Base-by-base conservation (phyloP, 2,329 filamentous ascomycete species). In the Talaromyces sp. region DNA sequence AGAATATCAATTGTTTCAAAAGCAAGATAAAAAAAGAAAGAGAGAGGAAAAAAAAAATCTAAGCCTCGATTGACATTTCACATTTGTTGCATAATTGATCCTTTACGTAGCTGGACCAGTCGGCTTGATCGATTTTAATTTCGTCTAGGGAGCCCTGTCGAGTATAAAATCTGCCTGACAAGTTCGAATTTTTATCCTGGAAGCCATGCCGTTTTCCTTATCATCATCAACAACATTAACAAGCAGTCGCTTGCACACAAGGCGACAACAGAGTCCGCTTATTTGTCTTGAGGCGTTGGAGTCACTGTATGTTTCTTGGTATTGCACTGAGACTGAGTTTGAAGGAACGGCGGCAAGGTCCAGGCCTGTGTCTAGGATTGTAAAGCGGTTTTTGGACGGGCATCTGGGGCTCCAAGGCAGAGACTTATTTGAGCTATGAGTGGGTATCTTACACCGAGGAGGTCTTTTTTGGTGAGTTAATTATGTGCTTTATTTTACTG, bases 401-500 rank as follows among this genome's bases (percentile, higher is more conserved):
- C 4, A 35, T 35, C 12, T 35, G 12, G 32, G 17, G 14, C n/a
- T 17, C n/a, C 17, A 8, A 9, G 35, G 12, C 3, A 38, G 35
- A 38, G 35, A 8, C 14, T 38, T 6, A 9, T n/a, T n/a, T n/a
- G 35, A 38, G 9, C 17, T n/a, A 38, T 38, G 17, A 48, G 31
- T 24, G 54, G 58, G 8, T 53, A 51, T 43, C 46, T 60, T 26
- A 60, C 58, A 24, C 58, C 54, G 32, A 56, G 31, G 14, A 43
- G 26, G 24, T 60, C 58, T 1, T 56, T 56, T 46, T 1, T 31
- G 26, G 58, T 56, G 32, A 53, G 58, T 35, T 9, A 26, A 54
- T 21, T 21, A n/a, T 14, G 14, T 11, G 27, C 8, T 38, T 24
- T 11, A 26, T 32, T 21, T 26, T 11, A 14, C 9, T 50, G 2